These are phyloP conservation scores for Sclerotinia spermophila DNA, from an alignment of 2,329 filamentous ascomycete genomes.

Conservation along the genomic window DNA sequence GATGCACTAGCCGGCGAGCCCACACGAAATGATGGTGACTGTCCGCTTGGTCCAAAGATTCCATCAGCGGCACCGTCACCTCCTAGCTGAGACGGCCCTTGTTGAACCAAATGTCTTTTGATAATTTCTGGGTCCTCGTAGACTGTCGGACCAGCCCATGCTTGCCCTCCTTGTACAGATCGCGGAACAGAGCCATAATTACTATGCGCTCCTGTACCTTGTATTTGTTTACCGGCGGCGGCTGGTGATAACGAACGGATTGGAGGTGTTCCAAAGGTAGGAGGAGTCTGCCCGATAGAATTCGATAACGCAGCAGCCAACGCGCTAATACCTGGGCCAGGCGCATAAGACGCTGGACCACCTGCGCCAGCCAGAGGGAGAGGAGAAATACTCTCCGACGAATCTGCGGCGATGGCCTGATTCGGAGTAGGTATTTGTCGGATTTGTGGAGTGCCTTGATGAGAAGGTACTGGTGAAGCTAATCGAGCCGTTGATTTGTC, in stretches of 20 bases:
- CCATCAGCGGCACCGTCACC: conserved; percentile 26
- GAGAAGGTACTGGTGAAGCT: conserved; percentile 52
- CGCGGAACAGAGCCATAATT: conserved; percentile 77
- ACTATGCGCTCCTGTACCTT: conserved; percentile 51
- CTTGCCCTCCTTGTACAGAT: conserved; percentile 40
- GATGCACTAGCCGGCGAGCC: conserved; percentile 35
- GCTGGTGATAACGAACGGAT: conserved; percentile 56
- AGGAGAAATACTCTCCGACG: conserved; percentile 52
- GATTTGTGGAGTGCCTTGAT: conserved; percentile 46
- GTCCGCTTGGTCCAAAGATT: conserved; percentile 32
- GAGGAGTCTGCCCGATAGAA: conserved; percentile 66
- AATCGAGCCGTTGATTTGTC: conserved; percentile 59
- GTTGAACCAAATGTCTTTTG: conserved; percentile 79
- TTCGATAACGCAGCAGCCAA: conserved; percentile 83
- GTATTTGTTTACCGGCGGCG: conserved; percentile 42
- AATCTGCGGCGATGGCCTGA: conserved; percentile 39
- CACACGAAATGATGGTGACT: conserved; percentile 39
- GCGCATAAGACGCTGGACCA: conserved; percentile 53
- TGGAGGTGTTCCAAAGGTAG: conserved; percentile 65
- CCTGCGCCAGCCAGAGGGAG: conserved; percentile 50
- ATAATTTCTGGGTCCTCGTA: conserved; percentile 91
- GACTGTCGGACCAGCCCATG: conserved; percentile 51
- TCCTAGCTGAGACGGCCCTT: conserved; percentile 48
- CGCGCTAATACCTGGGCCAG: conserved; percentile 80
- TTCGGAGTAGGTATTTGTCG: conserved; percentile 47